Conservation (phyloP, 2,329 filamentous ascomycete species). For the Paraphaeosphaeria minitans region DNA sequence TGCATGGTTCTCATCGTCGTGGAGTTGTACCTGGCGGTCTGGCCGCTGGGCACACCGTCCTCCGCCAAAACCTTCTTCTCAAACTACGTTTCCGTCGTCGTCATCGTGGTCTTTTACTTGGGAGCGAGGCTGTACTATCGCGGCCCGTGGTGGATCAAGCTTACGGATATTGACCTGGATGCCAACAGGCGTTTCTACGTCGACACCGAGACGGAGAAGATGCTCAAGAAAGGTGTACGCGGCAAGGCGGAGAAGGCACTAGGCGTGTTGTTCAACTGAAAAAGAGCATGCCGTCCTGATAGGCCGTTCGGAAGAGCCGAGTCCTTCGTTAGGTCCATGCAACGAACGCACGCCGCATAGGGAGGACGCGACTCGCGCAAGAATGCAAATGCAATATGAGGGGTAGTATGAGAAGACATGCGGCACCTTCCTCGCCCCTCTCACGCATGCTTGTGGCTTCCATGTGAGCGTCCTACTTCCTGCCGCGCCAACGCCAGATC, state of each 20-base stretch:
- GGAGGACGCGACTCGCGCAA: too few species aligned
- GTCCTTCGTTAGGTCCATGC: too few species aligned
- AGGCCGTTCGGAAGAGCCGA: too few species aligned
- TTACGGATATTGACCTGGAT: slow-evolving; percentile 45
- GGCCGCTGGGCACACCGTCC: slow-evolving; percentile 46
- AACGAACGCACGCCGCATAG: too few species aligned
- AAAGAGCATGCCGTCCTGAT: not conserved
- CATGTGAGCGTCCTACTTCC: not conserved
- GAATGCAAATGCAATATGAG: too few species aligned
- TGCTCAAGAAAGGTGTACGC: slow-evolving; percentile 13
- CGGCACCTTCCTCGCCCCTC: too few species aligned
- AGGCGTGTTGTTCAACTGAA: slow-evolving; percentile 15
- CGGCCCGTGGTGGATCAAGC: slow-evolving; percentile 44
- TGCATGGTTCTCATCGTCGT: slow-evolving; percentile 53
- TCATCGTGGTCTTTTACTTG: slow-evolving; percentile 51
- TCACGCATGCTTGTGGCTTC: not conserved
- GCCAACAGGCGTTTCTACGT: slow-evolving; percentile 33
- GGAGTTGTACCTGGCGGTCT: slow-evolving; percentile 56
- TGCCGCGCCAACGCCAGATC: not conserved
- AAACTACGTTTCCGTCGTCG: slow-evolving; percentile 53
- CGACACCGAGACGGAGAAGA: slow-evolving; percentile 18
- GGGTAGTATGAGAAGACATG: too few species aligned
- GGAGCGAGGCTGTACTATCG: slow-evolving; percentile 50
- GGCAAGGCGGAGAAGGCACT: slow-evolving; percentile 14
- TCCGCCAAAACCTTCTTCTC: slow-evolving; percentile 54